A percentile compares a stretch with the other conserved stretches of the same genome.
phyloP scores from a whole-genome alignment of 2,329 filamentous ascomycete species.

The Alternaria arborescens region DNA sequence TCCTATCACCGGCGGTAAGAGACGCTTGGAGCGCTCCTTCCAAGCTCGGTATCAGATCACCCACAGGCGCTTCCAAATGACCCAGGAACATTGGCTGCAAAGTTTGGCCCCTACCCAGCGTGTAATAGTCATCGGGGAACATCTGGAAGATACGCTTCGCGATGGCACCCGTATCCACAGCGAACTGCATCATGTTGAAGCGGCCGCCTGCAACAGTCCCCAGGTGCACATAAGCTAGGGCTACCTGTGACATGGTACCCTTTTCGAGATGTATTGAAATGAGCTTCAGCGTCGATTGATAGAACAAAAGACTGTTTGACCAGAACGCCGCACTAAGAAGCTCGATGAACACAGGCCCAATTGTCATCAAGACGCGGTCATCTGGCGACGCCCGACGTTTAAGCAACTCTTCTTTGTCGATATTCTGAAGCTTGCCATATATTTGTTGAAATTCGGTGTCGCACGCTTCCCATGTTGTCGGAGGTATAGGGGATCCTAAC shows the following conservation, averaged over 20 bases:
- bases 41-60: conserved; percentile 65
- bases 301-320: conserved; percentile 76
- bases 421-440: conserved; percentile 38
- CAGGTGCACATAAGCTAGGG: conserved; percentile 72
- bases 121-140: conserved; percentile 64
- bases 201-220: conserved; percentile 72
- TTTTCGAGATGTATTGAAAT: conserved; percentile 70
- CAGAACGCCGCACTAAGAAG: conserved; percentile 76
- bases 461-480: conserved; percentile 76
- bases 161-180: conserved; percentile 69
- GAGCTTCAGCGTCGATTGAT: conserved; percentile 73
- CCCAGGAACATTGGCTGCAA: conserved; percentile 74
- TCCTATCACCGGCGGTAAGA: conserved; percentile 72
- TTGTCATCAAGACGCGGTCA: conserved; percentile 66
- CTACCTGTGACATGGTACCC: conserved; percentile 74
- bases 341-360: conserved; percentile 76
- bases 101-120: conserved; percentile 73
- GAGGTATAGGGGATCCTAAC: conserved; percentile 73
- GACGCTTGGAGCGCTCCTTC: conserved; percentile 72
- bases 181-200: conserved; percentile 75
- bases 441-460: conserved; percentile 74
- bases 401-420: conserved; percentile 62
- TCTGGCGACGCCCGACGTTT: conserved; percentile 48
- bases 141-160: conserved; percentile 71
- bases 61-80: conserved; percentile 72